Evolutionary conservation across 2,329 filamentous ascomycete species (phyloP), one percentile per base, ranked within the genome.

Genomic region (Diaporthe sp.): DNA sequence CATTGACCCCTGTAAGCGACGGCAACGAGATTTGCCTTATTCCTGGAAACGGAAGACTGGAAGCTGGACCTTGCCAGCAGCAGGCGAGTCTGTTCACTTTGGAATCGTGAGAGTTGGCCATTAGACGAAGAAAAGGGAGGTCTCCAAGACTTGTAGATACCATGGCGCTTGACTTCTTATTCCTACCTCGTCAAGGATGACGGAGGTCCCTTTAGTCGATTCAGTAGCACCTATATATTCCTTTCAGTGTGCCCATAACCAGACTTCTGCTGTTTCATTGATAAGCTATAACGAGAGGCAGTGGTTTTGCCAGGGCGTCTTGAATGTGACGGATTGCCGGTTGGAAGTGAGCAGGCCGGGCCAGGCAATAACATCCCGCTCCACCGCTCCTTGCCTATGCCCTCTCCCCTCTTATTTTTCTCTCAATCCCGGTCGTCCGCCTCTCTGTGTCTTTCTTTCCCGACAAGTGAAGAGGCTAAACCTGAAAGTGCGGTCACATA

Each of bases 1-100:
- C 85, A 0, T 83, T 90, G 31, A 84, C 86, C 13, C 88, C 88
- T 0, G 80, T 81, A 25, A 88, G 85, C 72, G 86, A 85, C 72
- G 82, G 83, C 31, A 85, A 85, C 68, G 80, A 80, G 67, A 86
- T 83, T 3, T 90, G 88, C 75, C 80, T 89, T 55, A 80, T 87
- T 7, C 80, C 83, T 28, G 85, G 85, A 15, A 77, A 81, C 13
- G 76, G 73, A 7, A 80, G 80, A 57, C 77, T 84, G 10, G 76
- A 78, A 1, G 81, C 81, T 9, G 82, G 82, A 0, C 74, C 79
- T 12, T 84, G 83, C 65, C 80, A 80, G 6, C 78, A 83, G 70
- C 80, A 81, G 10, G 75, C 80, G 4, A 78, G 81, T 71, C 73
- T 83, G 22, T 83, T 83, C 67, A 79, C 81, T 42, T 79, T 84